A percentile compares a stretch with the other conserved stretches of the same genome.
These are phyloP conservation scores for Podosphaera fusca DNA, from an alignment of 2,329 filamentous ascomycete species.

Conservation along the genomic window DNA sequence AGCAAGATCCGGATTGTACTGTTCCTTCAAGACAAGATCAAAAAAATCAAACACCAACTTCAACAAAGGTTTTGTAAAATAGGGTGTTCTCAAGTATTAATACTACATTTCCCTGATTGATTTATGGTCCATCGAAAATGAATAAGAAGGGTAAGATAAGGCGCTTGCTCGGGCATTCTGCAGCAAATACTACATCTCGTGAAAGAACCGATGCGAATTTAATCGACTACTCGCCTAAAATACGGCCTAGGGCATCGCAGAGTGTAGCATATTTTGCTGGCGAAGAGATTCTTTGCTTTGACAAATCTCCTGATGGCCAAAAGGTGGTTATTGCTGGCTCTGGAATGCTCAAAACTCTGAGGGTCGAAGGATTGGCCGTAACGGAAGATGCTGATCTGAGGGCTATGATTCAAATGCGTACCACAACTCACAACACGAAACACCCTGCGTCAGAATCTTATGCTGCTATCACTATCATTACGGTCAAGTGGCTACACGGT, in stretches of 20 bases:
- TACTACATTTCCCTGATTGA: neutral
- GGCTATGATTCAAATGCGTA: slow-evolving; percentile 27
- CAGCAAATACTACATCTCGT: slow-evolving; percentile 3
- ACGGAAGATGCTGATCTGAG: slow-evolving; percentile 35
- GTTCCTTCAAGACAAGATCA: too few relatives aligned
- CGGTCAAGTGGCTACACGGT: slow-evolving; percentile 32
- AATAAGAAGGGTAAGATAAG: slow-evolving; percentile 14
- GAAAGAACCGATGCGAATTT: slow-evolving; percentile 8
- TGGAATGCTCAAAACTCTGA: slow-evolving; percentile 34
- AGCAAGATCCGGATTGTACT: too few relatives aligned
- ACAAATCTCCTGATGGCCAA: slow-evolving; percentile 32
- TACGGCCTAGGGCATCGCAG: slow-evolving; percentile 23
- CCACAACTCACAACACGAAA: slow-evolving; percentile 18
- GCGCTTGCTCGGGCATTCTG: slow-evolving; percentile 13
- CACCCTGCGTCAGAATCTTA: slow-evolving; percentile 22
- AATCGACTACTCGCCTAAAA: slow-evolving; percentile 8
- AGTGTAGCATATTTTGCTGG: slow-evolving; percentile 28
- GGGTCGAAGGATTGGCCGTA: slow-evolving; percentile 27
- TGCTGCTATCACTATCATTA: slow-evolving; percentile 35
- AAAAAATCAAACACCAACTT: too few relatives aligned
- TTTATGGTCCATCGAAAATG: slow-evolving; percentile 6
- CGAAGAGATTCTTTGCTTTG: slow-evolving; percentile 32
- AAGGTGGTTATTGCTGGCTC: slow-evolving; percentile 33
- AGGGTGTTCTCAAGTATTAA: neutral
- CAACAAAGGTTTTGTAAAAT: too few relatives aligned